phyloP scores from a whole-genome alignment of 164 flowering plant species.

The Berberis vulgaris region DNA sequence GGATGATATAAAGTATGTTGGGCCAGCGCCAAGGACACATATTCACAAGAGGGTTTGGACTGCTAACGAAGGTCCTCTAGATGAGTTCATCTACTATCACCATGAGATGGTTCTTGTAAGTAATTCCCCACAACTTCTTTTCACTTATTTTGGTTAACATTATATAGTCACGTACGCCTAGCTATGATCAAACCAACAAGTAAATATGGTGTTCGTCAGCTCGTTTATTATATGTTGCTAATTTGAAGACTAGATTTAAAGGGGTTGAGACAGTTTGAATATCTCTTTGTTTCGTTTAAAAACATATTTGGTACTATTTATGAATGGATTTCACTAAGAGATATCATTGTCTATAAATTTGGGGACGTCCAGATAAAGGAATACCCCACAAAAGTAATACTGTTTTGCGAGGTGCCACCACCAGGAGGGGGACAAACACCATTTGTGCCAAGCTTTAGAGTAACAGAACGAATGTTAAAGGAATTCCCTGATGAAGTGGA shows the following conservation, averaged over 20 bases:
- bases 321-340: too few relatives aligned
- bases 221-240: too few relatives aligned
- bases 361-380: constrained; percentile 36
- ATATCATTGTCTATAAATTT: neutral
- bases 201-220: too few relatives aligned
- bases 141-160: neutral
- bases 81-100: constrained; percentile 55
- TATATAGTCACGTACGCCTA: neutral
- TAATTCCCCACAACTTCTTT: neutral
- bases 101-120: constrained; percentile 65
- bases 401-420: constrained; percentile 53
- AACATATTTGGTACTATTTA: too few relatives aligned
- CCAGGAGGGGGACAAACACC: constrained; percentile 64
- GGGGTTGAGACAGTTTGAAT: too few relatives aligned
- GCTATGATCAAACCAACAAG: too few relatives aligned
- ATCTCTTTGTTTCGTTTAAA: too few relatives aligned
- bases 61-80: constrained; percentile 55
- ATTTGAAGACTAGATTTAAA: too few relatives aligned
- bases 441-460: constrained; percentile 51
- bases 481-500: constrained; percentile 49
- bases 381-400: constrained; percentile 34
- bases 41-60: constrained; percentile 47
- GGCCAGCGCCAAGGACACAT: constrained; percentile 56
- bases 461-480: constrained; percentile 41
- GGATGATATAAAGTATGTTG: constrained; percentile 54